These are phyloP conservation scores for Sophora flavescens DNA, from an alignment of 306 rosid genomes.

Conservation along the genomic window DNA sequence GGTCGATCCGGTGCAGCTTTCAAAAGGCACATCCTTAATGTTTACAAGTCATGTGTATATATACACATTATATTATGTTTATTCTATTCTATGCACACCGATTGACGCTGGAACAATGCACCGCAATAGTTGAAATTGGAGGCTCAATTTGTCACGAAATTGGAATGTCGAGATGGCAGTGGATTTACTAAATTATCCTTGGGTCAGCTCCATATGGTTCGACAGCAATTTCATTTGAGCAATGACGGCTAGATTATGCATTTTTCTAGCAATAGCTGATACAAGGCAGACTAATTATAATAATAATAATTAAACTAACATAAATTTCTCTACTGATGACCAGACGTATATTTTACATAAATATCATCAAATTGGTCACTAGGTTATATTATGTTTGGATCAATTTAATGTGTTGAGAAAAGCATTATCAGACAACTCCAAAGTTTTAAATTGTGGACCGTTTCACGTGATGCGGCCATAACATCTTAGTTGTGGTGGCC, in stretches of 20 bases:
- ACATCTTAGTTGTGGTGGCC: too few relatives aligned
- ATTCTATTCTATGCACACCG: neutral
- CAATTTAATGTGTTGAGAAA: too few relatives aligned
- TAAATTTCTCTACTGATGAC: neutral
- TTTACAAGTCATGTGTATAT: too few relatives aligned
- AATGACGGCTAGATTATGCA: neutral
- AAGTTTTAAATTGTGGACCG: too few relatives aligned
- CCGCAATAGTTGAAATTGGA: neutral
- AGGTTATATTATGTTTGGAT: too few relatives aligned
- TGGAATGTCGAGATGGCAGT: neutral
- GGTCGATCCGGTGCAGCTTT: too few relatives aligned
- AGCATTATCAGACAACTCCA: neutral
- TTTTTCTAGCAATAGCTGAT: neutral
- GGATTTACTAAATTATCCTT: neutral
- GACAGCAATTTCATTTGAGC: neutral
- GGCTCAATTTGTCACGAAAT: neutral
- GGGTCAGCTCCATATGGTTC: neutral
- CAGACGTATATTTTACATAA: neutral
- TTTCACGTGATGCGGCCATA: too few relatives aligned
- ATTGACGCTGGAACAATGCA: neutral
- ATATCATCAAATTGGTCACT: neutral
- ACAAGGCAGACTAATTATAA: too few relatives aligned
- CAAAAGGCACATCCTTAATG: neutral
- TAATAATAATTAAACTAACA: neutral
- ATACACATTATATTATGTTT: too few relatives aligned